These are phyloP conservation scores for Cladosporium velox DNA, from an alignment of 2,329 filamentous ascomycete genomes.

Conservation along the genomic window DNA sequence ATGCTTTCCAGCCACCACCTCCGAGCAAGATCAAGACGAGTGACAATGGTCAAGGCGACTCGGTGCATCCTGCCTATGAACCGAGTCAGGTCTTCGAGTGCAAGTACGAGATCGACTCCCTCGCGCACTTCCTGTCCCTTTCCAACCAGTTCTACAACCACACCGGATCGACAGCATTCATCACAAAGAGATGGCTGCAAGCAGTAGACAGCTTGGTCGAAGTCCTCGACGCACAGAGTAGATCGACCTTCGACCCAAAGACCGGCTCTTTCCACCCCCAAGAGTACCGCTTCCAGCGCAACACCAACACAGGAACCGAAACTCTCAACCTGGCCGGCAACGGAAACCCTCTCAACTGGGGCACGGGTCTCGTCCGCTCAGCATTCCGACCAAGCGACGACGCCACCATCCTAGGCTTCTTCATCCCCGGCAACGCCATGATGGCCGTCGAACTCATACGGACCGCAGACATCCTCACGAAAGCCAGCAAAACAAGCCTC, in stretches of 20 bases:
- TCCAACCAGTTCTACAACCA: conserved; percentile 83
- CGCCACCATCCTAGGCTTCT: conserved; percentile 88
- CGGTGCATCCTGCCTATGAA: conserved; percentile 84
- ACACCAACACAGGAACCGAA: conserved; percentile 81
- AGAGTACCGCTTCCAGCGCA: conserved; percentile 82
- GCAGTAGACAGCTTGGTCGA: conserved; percentile 74
- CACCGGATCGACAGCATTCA: conserved; percentile 74
- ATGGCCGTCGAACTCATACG: conserved; percentile 86
- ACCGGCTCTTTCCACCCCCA: conserved; percentile 68
- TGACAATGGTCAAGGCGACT: conserved; percentile 78
- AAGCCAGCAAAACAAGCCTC: conserved; percentile 57
- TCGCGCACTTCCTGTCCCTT: conserved; percentile 86
- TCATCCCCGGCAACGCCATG: conserved; percentile 95
- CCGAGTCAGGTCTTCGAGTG: conserved; percentile 88
- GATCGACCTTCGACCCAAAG: conserved; percentile 73
- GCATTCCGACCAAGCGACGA: conserved; percentile 96
- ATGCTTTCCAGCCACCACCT: conserved; percentile 93
- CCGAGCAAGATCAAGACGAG: conserved; percentile 73
- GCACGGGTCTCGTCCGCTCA: conserved; percentile 82
- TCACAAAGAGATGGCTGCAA: conserved; percentile 74
- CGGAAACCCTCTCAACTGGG: conserved; percentile 86
- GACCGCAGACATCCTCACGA: conserved; percentile 68
- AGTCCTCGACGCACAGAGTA: conserved; percentile 76
- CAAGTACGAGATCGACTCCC: conserved; percentile 96
- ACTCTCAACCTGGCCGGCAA: conserved; percentile 79